phyloP scores from a whole-genome alignment of 331 rosid genomes.

The Quercus lobata region DNA sequence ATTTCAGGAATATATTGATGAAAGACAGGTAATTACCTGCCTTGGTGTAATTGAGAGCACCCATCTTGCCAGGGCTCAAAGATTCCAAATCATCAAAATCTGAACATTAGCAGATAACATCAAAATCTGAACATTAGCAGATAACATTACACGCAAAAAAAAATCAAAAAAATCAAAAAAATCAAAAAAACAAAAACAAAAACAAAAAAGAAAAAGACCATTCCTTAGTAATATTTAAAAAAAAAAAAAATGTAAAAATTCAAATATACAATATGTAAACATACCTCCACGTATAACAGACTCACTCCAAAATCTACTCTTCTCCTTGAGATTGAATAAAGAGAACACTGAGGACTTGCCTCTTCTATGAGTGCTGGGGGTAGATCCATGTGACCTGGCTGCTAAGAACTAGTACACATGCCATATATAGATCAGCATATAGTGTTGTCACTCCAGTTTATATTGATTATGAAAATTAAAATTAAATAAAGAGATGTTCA shows the following conservation, averaged over 20 bases:
- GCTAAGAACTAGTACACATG: slow-evolving; percentile 42
- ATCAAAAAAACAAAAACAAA: background rate
- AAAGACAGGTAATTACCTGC: slow-evolving; percentile 53
- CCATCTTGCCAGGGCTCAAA: slow-evolving; percentile 42
- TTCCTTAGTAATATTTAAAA: background rate
- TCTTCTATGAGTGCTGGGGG: slow-evolving; percentile 42
- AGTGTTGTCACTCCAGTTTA: background rate
- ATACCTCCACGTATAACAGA: slow-evolving; percentile 69
- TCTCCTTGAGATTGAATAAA: slow-evolving; percentile 74
- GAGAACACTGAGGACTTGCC: slow-evolving; percentile 68
- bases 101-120: slow-evolving; percentile 42
- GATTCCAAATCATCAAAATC: slow-evolving; percentile 71
- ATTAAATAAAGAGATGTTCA: background rate
- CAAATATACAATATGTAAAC: slow-evolving; percentile 13
- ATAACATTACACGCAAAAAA: background rate
- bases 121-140: too few species aligned
- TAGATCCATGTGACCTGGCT: slow-evolving; percentile 37
- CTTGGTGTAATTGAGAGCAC: slow-evolving; percentile 63
- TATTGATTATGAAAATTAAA: background rate
- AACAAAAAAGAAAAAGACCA: background rate
- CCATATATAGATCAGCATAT: background rate
- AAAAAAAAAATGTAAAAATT: background rate
- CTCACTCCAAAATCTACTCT: slow-evolving; percentile 91
- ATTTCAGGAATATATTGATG: background rate
- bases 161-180: background rate